A percentile compares a stretch with the other conserved stretches of the same genome.
Conservation (phyloP, 2,329 filamentous ascomycete genomes). For the Paraphaeosphaeria minitans region DNA sequence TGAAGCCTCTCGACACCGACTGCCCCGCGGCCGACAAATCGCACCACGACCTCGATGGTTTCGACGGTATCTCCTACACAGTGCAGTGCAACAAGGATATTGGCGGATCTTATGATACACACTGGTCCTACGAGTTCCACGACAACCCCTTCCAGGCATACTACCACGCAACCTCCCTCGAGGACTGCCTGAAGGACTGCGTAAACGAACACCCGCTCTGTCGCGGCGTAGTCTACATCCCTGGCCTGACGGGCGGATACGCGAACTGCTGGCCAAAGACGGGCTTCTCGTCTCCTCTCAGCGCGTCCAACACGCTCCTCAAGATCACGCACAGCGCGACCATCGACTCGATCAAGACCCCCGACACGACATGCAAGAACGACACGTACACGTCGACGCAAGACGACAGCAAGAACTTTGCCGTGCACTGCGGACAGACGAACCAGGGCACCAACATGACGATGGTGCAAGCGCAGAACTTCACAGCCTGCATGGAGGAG, state of each 20-base stretch:
- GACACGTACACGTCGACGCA: conserved; percentile 20
- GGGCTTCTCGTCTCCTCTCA: conserved; percentile 17
- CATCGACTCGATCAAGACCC: conserved; percentile 25
- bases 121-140: conserved; percentile 28
- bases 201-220: conserved; percentile 37
- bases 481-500: conserved; percentile 37
- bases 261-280: conserved; percentile 43
- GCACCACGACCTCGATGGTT: conserved; percentile 26
- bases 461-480: conserved; percentile 30
- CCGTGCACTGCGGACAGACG: conserved; percentile 36
- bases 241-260: conserved; percentile 33
- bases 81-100: conserved; percentile 37
- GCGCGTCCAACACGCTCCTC: conserved; percentile 9
- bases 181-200: conserved; percentile 37
- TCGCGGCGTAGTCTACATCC: conserved; percentile 35
- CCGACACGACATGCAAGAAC: conserved; percentile 25
- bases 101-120: conserved; percentile 19
- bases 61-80: conserved; percentile 33
- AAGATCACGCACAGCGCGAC: conserved; percentile 33
- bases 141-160: conserved; percentile 25
- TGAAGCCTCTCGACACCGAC: conserved; percentile 23
- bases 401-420: conserved; percentile 28
- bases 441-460: conserved; percentile 40
- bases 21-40: conserved; percentile 33
- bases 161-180: conserved; percentile 34